A percentile compares a stretch with the other conserved stretches of the same genome.
These are phyloP conservation scores for Podospora pseudoanserina DNA, from an alignment of 495 filamentous ascomycete genomes.

Conservation along the genomic window DNA sequence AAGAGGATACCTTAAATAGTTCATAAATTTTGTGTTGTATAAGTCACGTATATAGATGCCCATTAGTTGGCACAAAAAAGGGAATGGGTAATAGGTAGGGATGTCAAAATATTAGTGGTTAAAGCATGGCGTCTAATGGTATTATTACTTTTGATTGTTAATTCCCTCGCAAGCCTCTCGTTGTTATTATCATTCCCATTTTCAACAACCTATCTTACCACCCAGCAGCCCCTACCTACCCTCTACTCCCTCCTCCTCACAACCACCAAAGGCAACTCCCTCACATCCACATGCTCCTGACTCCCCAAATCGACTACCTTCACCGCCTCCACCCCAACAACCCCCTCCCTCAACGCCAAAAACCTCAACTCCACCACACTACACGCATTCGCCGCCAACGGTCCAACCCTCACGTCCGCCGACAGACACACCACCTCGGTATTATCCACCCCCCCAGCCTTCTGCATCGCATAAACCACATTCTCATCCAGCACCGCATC, in stretches of 20 bases:
- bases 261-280: conserved; percentile 72
- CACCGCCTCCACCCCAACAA: conserved; percentile 74
- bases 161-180: neutral
- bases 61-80: neutral
- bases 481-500: conserved; percentile 83
- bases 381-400: conserved; percentile 71
- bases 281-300: conserved; percentile 77
- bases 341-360: conserved; percentile 68
- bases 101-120: neutral
- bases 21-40: neutral
- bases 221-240: neutral
- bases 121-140: neutral
- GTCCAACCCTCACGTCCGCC: conserved; percentile 78
- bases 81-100: neutral
- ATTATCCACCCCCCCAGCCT: conserved; percentile 63
- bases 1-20: neutral
- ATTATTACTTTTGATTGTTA: neutral
- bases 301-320: conserved; percentile 77
- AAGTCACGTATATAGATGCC: neutral
- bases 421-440: conserved; percentile 77
- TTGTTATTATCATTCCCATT: neutral
- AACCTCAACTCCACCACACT: conserved; percentile 77
- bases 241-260: conserved; percentile 29
- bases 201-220: conserved; percentile 14
- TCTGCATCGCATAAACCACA: conserved; percentile 78